Evolutionary conservation across 768 basidiomycete species (phyloP).

Genomic region (Fomitopsis pulvina): DNA sequence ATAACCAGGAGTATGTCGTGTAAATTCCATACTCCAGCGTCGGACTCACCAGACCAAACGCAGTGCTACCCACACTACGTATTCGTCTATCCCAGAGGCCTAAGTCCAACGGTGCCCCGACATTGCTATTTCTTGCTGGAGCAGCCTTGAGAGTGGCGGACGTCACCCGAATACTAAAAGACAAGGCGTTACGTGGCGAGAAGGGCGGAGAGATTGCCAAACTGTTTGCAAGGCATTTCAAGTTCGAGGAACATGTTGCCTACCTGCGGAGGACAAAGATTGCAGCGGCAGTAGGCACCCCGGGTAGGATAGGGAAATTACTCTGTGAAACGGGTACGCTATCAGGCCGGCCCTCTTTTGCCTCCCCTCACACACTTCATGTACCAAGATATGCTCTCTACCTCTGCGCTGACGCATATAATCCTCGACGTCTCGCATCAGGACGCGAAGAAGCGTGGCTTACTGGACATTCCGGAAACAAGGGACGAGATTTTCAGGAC

Average conservation of each 20-base stretch:
- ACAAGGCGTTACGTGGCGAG: slow-evolving; percentile 63
- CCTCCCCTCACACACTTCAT: not conserved
- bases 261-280: slow-evolving; percentile 85
- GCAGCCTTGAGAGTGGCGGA: slow-evolving; percentile 94
- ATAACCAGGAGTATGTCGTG: slow-evolving; percentile 60
- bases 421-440: slow-evolving; percentile 70
- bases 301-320: slow-evolving; percentile 84
- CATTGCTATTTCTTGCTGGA: slow-evolving; percentile 75
- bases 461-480: slow-evolving; percentile 81
- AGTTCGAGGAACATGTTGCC: slow-evolving; percentile 78
- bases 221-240: slow-evolving; percentile 93
- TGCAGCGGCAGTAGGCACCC: slow-evolving; percentile 87
- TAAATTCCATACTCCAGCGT: not conserved
- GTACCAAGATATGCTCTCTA: slow-evolving; percentile 55
- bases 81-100: slow-evolving; percentile 69
- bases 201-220: slow-evolving; percentile 92
- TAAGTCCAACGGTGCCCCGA: slow-evolving; percentile 78
- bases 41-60: not conserved
- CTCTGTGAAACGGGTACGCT: slow-evolving; percentile 57
- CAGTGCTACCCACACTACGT: slow-evolving; percentile 63
- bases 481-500: slow-evolving; percentile 75
- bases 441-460: slow-evolving; percentile 68
- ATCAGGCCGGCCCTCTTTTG: slow-evolving; percentile 11
- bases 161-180: slow-evolving; percentile 66
- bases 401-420: slow-evolving; percentile 76